phyloP scores from a whole-genome alignment of 164 flowering plant genomes.

The Umbellularia californica region DNA sequence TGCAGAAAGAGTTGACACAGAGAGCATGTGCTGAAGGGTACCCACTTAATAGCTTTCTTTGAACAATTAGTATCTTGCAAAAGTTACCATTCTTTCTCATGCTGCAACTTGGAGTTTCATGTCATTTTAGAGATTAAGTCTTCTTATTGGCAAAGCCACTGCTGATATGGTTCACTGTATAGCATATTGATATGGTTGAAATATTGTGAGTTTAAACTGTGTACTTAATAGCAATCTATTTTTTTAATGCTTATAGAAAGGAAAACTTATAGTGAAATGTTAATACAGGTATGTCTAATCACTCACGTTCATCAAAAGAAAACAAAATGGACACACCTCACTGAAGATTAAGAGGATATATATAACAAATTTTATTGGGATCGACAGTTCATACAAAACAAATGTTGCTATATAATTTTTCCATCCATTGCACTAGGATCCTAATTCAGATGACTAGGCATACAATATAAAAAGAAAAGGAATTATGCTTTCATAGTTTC shows the following conservation, averaged over 20 bases:
- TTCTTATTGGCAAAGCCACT: neutral
- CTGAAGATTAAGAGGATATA: too few relatives aligned
- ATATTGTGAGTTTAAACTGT: neutral
- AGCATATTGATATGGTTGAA: too few relatives aligned
- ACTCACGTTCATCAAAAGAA: too few relatives aligned
- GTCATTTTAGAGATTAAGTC: neutral
- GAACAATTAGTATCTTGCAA: slow-evolving; percentile 1
- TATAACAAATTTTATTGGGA: too few relatives aligned
- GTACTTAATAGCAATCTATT: neutral
- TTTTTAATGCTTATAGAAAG: neutral
- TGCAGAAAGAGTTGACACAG: slow-evolving; percentile 30
- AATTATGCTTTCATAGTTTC: too few relatives aligned
- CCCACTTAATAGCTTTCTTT: slow-evolving; percentile 17
- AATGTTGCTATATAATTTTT: too few relatives aligned
- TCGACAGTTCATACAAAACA: too few relatives aligned
- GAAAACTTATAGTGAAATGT: neutral
- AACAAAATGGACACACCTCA: too few relatives aligned
- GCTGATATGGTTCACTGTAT: neutral
- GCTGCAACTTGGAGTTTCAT: neutral
- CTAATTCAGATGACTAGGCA: too few relatives aligned
- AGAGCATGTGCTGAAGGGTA: slow-evolving; percentile 40
- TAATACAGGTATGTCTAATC: neutral
- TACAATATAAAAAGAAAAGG: too few relatives aligned
- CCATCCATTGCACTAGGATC: too few relatives aligned
- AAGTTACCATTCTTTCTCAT: neutral